Evolutionary conservation across 1,284 basidiomycete species (phyloP).

Genomic region (Neolentinus lepideus): DNA sequence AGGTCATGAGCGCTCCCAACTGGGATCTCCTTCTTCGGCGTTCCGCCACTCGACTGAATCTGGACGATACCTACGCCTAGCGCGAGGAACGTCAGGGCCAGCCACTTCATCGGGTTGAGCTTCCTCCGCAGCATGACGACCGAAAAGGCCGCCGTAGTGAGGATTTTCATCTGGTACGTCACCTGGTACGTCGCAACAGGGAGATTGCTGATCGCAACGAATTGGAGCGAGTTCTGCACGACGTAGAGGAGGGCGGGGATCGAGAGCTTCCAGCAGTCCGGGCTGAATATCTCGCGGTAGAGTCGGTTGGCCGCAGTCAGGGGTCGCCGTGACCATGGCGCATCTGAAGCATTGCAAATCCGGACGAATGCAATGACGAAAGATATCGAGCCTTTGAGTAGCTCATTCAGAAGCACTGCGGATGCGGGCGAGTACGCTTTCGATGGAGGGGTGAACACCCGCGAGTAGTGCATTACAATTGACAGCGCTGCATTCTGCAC

Average conservation of each 20-base stretch:
- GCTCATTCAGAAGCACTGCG: slow-evolving; percentile 89
- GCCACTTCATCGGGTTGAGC: slow-evolving; percentile 74
- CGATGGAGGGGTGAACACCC: slow-evolving; percentile 73
- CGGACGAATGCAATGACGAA: slow-evolving; percentile 52
- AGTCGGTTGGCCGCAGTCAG: neutral
- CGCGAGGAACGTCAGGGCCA: slow-evolving; percentile 78
- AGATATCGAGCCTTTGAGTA: slow-evolving; percentile 88
- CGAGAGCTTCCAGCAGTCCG: slow-evolving; percentile 75
- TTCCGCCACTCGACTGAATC: slow-evolving; percentile 56
- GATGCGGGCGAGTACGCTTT: slow-evolving; percentile 84
- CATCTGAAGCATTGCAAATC: slow-evolving; percentile 20
- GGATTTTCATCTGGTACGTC: slow-evolving; percentile 96
- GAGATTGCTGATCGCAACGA: slow-evolving; percentile 88
- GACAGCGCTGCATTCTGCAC: slow-evolving; percentile 89
- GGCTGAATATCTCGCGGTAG: slow-evolving; percentile 43
- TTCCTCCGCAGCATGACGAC: slow-evolving; percentile 84
- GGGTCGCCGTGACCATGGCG: slow-evolving; percentile 4
- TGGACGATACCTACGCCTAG: slow-evolving; percentile 92
- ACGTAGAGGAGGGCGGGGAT: slow-evolving; percentile 85
- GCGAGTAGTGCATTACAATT: slow-evolving; percentile 93
- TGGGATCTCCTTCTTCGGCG: slow-evolving; percentile 17
- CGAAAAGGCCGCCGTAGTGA: slow-evolving; percentile 93
- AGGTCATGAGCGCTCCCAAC: slow-evolving; percentile 28
- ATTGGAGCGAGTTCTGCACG: slow-evolving; percentile 95
- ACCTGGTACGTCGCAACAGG: slow-evolving; percentile 94